Conservation (phyloP, 2,329 filamentous ascomycete species). For the Remersonia thermophila region DNA sequence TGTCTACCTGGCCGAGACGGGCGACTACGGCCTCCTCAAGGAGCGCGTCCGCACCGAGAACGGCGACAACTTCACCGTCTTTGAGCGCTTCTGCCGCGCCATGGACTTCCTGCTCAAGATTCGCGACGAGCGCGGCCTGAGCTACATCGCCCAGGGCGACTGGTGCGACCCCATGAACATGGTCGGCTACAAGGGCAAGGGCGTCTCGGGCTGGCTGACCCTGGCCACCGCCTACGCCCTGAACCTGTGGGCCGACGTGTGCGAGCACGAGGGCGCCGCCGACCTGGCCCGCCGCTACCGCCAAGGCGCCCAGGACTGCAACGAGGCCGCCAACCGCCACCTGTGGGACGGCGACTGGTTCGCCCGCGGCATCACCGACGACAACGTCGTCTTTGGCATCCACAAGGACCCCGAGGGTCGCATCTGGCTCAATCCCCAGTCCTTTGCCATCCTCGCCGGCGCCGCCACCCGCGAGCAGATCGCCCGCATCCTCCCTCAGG, state of each 20-base stretch:
- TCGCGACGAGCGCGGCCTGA: slow-evolving; percentile 40
- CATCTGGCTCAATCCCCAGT: slow-evolving; percentile 47
- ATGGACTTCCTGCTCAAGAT: slow-evolving; percentile 43
- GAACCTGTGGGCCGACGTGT: slow-evolving; percentile 41
- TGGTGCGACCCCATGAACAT: slow-evolving; percentile 53
- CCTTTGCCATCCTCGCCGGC: slow-evolving; percentile 42
- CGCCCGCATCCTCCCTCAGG: slow-evolving; percentile 31
- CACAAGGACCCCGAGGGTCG: slow-evolving; percentile 38
- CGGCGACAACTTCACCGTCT: slow-evolving; percentile 36
- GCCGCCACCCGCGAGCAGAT: slow-evolving; percentile 33
- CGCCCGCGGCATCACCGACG: slow-evolving; percentile 44
- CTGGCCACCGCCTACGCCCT: slow-evolving; percentile 41
- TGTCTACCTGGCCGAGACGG: slow-evolving; percentile 42
- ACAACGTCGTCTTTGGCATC: slow-evolving; percentile 39
- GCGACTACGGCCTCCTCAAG: slow-evolving; percentile 36
- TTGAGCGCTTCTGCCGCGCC: slow-evolving; percentile 41
- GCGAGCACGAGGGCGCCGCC: slow-evolving; percentile 29
- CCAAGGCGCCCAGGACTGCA: slow-evolving; percentile 32
- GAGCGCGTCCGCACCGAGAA: slow-evolving; percentile 30
- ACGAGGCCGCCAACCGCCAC: slow-evolving; percentile 36
- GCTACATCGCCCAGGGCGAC: slow-evolving; percentile 46
- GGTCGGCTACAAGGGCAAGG: slow-evolving; percentile 46
- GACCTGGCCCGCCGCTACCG: slow-evolving; percentile 33
- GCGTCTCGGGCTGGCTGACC: slow-evolving; percentile 47
- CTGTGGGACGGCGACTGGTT: slow-evolving; percentile 47